phyloP scores from a whole-genome alignment of 106 monocot genomes.

The Apostasia ramifera region DNA sequence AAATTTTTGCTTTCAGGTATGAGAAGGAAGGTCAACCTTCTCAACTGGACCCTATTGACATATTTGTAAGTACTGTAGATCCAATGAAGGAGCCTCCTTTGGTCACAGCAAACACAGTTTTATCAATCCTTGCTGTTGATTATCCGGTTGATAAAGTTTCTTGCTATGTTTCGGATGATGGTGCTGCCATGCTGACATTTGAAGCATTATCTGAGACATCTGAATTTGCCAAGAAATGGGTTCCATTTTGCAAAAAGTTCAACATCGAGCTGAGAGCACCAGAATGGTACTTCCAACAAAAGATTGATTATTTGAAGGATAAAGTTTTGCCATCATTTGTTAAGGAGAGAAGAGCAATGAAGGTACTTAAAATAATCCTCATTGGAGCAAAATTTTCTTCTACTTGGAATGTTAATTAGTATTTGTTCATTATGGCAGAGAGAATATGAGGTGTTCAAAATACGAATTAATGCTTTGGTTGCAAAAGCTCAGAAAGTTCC shows the following conservation, averaged over 20 bases:
- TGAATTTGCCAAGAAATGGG: conserved; percentile 43
- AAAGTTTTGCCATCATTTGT: conserved; percentile 4
- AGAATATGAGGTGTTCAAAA: conserved; percentile 88
- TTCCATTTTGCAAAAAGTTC: conserved; percentile 40
- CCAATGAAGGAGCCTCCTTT: conserved; percentile 41
- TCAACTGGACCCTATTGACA: conserved; percentile 28
- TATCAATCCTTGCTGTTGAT: conserved; percentile 40
- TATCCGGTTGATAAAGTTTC: conserved; percentile 42
- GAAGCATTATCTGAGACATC: conserved; percentile 43
- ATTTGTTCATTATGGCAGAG: conserved; percentile 32
- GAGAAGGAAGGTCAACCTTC: conserved; percentile 37
- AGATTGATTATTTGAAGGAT: conserved; percentile 26
- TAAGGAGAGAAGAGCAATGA: conserved; percentile 6
- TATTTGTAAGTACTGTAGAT: conserved; percentile 49
- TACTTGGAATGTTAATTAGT: background rate
- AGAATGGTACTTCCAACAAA: conserved; percentile 38
- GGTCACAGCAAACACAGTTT: conserved; percentile 37
- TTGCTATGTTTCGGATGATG: conserved; percentile 51
- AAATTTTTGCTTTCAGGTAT: conserved; percentile 19
- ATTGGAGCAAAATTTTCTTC: too few relatives aligned
- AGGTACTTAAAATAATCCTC: background rate
- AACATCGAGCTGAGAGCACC: conserved; percentile 35
- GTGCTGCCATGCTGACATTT: conserved; percentile 45
- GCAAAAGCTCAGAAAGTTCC: conserved; percentile 78
- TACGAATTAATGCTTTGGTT: conserved; percentile 83